phyloP scores from a whole-genome alignment of 305 asterid species.

The Lippia alba region DNA sequence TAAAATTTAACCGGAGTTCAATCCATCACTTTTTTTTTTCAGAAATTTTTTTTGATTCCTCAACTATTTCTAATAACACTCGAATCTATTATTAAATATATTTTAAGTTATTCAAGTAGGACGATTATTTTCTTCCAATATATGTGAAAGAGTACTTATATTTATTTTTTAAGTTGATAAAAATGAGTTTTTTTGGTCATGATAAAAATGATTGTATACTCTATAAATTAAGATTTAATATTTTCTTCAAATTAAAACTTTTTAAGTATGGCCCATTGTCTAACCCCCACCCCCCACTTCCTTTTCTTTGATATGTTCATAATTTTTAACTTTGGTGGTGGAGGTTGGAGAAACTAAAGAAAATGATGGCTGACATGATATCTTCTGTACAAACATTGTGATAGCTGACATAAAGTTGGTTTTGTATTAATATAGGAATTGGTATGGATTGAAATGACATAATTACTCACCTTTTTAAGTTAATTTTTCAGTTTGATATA shows the following conservation, averaged over 20 bases:
- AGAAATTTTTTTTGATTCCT: no score
- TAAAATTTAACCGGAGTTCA: no score
- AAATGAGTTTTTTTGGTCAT: no score
- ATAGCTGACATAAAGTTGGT: constrained; percentile 49
- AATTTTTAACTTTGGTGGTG: constrained; percentile 49
- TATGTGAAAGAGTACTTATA: no score
- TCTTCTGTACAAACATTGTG: constrained; percentile 33
- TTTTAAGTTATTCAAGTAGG: no score
- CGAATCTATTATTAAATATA: no score
- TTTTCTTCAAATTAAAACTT: no score
- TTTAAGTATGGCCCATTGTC: not conserved
- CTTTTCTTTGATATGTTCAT: constrained; percentile 25
- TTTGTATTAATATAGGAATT: constrained; percentile 32
- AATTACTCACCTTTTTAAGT: not conserved
- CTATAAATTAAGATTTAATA: no score
- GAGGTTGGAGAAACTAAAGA: constrained; percentile 46
- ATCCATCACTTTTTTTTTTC: no score
- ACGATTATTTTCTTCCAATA: no score
- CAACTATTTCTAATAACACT: no score
- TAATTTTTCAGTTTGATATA: no score
- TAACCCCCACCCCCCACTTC: not conserved
- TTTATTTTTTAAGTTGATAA: not conserved
- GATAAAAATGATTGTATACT: not conserved
- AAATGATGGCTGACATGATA: constrained; percentile 53
- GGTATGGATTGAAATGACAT: constrained; percentile 47